A percentile compares a stretch with the other conserved stretches of the same genome.
Evolutionary conservation across 1,139 yeast genomes (phyloP).

Genomic region (Yamadazyma diospyri): DNA sequence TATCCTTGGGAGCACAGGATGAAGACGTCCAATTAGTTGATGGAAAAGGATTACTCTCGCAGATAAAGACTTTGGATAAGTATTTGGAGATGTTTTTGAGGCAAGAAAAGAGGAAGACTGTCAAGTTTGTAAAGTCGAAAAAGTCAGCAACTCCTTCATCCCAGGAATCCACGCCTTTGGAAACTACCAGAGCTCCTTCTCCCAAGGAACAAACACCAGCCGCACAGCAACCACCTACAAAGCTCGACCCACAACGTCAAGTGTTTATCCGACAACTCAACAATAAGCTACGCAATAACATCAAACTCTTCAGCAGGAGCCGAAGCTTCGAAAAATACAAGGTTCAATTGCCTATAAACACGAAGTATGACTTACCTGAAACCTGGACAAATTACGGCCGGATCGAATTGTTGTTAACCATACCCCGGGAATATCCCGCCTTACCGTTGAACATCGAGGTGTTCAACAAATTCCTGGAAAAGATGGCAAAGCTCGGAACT

Average conservation of each 20-base stretch:
- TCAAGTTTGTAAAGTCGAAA: slow-evolving; percentile 25
- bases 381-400: slow-evolving; percentile 19
- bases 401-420: slow-evolving; percentile 19
- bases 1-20: slow-evolving; percentile 25
- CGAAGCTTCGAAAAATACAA: slow-evolving; percentile 21
- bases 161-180: slow-evolving; percentile 6
- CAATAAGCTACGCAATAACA: slow-evolving; percentile 20
- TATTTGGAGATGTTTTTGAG: slow-evolving; percentile 56
- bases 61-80: slow-evolving; percentile 53
- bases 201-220: slow-evolving; percentile 4
- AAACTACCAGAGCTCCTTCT: slow-evolving; percentile 5
- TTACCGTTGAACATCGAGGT: slow-evolving; percentile 17
- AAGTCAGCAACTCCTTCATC: slow-evolving; percentile 7
- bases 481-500: slow-evolving; percentile 19
- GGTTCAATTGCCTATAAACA: slow-evolving; percentile 18
- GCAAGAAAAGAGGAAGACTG: slow-evolving; percentile 52
- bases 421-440: slow-evolving; percentile 24
- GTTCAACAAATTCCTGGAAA: slow-evolving; percentile 23
- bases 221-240: not conserved
- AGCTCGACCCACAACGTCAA: slow-evolving; percentile 16
- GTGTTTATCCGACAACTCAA: slow-evolving; percentile 21
- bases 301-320: slow-evolving; percentile 26
- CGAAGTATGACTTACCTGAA: slow-evolving; percentile 15
- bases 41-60: slow-evolving; percentile 49
- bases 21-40: slow-evolving; percentile 36